These are phyloP conservation scores for Mesotaenium endlicherianum DNA, from an alignment of 139 green algal genomes.

Conservation along the genomic window DNA sequence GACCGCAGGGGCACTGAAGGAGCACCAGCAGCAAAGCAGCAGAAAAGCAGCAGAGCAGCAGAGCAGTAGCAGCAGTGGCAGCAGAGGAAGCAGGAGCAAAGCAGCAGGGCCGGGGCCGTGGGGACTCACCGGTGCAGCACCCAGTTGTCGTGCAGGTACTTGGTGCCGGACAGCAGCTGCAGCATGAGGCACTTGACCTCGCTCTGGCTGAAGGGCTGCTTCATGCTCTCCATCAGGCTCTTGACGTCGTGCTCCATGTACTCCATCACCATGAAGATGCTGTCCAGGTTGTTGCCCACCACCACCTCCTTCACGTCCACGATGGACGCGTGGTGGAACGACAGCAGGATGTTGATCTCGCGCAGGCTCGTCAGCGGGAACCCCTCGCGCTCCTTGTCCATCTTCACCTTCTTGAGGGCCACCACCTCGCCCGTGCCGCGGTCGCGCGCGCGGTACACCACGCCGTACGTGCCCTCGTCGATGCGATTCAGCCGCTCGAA, in stretches of 20 bases:
- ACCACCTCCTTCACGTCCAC: constrained; percentile 93
- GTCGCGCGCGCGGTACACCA: constrained; percentile 79
- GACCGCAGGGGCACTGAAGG: background rate
- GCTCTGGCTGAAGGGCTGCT: constrained; percentile 62
- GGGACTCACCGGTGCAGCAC: constrained; percentile 68
- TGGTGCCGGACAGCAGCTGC: constrained; percentile 83
- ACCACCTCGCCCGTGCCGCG: constrained; percentile 73
- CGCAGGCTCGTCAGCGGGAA: constrained; percentile 93
- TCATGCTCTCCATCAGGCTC: constrained; percentile 70
- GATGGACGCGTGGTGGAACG: constrained; percentile 85
- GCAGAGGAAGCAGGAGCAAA: too few species aligned
- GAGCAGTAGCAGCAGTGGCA: too few species aligned
- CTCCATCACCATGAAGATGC: constrained; percentile 98
- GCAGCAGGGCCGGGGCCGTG: too few species aligned
- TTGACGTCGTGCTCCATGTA: constrained; percentile 96
- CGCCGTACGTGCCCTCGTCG: constrained; percentile 80
- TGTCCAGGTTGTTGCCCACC: constrained; percentile 53
- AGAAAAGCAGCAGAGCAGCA: too few species aligned
- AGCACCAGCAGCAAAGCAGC: too few species aligned
- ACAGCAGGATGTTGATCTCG: constrained; percentile 96
- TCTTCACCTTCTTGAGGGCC: constrained; percentile 95
- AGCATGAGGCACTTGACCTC: constrained; percentile 82
- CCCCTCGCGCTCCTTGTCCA: constrained; percentile 87
- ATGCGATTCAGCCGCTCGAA: constrained; percentile 69
- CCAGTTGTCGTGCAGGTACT: constrained; percentile 90